Evolutionary conservation across 495 filamentous ascomycete species (phyloP).

Genomic region (Penicillium flavigenum): DNA sequence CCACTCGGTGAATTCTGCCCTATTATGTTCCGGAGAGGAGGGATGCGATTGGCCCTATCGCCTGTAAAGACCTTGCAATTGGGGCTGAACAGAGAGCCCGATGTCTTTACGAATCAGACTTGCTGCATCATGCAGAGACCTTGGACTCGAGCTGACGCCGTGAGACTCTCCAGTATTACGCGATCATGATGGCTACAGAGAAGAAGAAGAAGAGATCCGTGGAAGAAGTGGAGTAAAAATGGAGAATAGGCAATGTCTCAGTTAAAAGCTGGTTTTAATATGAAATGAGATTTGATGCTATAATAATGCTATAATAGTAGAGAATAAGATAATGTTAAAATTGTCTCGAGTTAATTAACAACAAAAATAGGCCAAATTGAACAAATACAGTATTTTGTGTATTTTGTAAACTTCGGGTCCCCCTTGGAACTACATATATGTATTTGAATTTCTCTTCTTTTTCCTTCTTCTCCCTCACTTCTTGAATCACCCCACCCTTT

Average conservation of each 20-base stretch:
- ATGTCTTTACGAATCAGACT: slow-evolving; percentile 4
- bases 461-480: slow-evolving; percentile 6
- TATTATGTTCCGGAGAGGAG: slow-evolving; percentile 21
- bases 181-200: slow-evolving; percentile 25
- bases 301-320: neutral
- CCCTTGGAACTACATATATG: neutral
- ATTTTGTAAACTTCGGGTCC: neutral
- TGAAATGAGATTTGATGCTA: neutral
- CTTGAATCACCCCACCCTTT: neutral
- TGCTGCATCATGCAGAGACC: slow-evolving; percentile 5
- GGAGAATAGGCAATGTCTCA: slow-evolving; percentile 1
- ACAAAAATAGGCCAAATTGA: neutral
- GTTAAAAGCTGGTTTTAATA: neutral
- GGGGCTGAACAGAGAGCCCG: slow-evolving; percentile 17
- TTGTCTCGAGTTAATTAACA: slow-evolving; percentile 5
- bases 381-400: too few species aligned
- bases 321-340: neutral
- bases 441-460: neutral
- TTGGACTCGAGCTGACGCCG: slow-evolving; percentile 5
- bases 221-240: slow-evolving; percentile 1
- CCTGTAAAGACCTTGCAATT: slow-evolving; percentile 16
- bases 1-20: slow-evolving; percentile 17
- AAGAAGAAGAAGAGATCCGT: slow-evolving; percentile 2
- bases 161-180: slow-evolving; percentile 17
- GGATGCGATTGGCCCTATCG: slow-evolving; percentile 21